phyloP scores from a whole-genome alignment of 345 rosid species.

The Lepidium sativum region DNA sequence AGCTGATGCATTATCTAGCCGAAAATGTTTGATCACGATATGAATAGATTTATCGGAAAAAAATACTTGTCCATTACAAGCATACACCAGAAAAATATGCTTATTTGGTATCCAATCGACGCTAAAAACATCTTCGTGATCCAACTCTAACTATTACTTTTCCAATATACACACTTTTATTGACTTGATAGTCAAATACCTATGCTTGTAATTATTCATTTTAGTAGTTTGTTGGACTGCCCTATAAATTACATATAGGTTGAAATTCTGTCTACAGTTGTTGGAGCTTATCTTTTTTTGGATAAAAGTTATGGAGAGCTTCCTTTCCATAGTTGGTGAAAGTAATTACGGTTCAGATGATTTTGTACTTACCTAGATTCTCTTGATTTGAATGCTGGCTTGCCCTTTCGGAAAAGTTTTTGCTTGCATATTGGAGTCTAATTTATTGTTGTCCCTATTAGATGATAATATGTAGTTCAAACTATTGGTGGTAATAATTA shows the following conservation, averaged over 20 bases:
- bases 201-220: background rate
- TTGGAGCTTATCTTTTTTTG: too few species aligned
- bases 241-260: background rate
- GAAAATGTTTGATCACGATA: background rate
- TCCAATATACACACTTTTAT: background rate
- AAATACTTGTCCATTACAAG: background rate
- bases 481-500: background rate
- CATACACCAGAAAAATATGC: background rate
- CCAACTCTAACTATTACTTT: background rate
- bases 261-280: background rate
- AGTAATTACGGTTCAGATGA: background rate
- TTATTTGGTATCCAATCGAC: background rate
- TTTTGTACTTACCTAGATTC: conserved; percentile 2
- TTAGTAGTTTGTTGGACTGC: background rate
- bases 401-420: background rate
- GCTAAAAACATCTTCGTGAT: background rate
- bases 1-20: background rate
- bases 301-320: background rate
- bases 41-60: background rate
- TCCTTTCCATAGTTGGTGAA: background rate
- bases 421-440: conserved; percentile 4
- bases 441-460: conserved; percentile 1
- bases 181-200: background rate
- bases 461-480: background rate
- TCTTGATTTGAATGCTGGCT: conserved; percentile 1